phyloP scores from a whole-genome alignment of 2,329 filamentous ascomycete genomes.

The Alternaria brassicicola region DNA sequence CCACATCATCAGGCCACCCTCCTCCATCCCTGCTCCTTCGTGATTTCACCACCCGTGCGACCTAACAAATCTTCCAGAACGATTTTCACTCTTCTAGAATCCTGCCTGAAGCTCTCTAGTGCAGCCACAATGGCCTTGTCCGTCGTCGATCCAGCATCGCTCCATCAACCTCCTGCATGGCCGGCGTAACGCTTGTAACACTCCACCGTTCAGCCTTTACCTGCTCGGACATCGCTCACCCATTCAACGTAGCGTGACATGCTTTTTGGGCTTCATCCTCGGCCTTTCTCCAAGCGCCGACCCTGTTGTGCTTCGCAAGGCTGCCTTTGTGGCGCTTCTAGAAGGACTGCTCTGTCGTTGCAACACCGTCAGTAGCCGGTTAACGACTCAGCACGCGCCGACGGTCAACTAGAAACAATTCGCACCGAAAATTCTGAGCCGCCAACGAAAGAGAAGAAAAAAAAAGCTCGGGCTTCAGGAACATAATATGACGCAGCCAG shows the following conservation, averaged over 20 bases:
- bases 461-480: conserved; percentile 23
- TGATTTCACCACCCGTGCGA: conserved; percentile 21
- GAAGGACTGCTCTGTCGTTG: conserved; percentile 18
- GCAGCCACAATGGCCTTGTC: conserved; percentile 24
- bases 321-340: conserved; percentile 27
- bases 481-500: conserved; percentile 32
- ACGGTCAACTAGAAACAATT: conserved; percentile 19
- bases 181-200: conserved; percentile 19
- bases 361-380: conserved; percentile 31
- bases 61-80: conserved; percentile 29
- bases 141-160: conserved; percentile 31
- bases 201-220: conserved; percentile 20
- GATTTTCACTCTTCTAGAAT: conserved; percentile 41
- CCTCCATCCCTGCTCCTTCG: not conserved
- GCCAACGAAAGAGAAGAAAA: conserved; percentile 18
- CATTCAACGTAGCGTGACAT: conserved; percentile 18
- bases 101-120: conserved; percentile 33
- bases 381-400: conserved; percentile 29
- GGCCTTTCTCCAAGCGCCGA: conserved; percentile 11
- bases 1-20: conserved; percentile 17
- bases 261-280: conserved; percentile 25
- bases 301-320: conserved; percentile 16
- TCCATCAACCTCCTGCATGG: conserved; percentile 24
- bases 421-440: conserved; percentile 25
- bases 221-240: conserved; percentile 3